Percentiles rank a stretch among this genome's conserved stretches.
Evolutionary conservation across 2,329 filamentous ascomycete genomes (phyloP).

Genomic region (Dothistroma septosporum): DNA sequence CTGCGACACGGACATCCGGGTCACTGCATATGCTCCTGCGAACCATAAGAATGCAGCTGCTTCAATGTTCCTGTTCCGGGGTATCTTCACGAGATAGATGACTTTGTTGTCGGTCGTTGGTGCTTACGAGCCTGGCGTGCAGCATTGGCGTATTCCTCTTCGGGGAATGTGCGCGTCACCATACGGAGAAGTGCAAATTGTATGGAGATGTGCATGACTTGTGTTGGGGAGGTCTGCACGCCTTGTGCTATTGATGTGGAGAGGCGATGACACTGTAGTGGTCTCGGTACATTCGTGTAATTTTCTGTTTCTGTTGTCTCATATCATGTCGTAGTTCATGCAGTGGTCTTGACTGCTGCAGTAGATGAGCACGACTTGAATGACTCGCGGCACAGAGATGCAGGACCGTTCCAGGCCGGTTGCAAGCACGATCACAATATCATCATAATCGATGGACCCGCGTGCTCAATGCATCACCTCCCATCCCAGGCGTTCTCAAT

Average conservation of each 20-base stretch:
- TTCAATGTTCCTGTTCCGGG: not conserved
- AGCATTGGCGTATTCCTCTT: not conserved
- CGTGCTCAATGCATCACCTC: not conserved
- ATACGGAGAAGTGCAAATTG: not conserved
- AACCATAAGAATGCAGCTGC: not conserved
- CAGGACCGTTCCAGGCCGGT: not conserved
- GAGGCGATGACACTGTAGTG: not conserved
- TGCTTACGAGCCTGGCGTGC: not conserved
- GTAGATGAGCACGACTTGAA: not conserved
- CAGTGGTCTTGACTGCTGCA: not conserved
- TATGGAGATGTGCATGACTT: not conserved
- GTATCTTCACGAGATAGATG: too few relatives aligned
- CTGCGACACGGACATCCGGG: not conserved
- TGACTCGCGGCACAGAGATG: not conserved
- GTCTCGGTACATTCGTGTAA: not conserved
- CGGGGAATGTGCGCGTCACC: not conserved
- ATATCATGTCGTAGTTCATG: not conserved
- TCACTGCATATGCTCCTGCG: not conserved
- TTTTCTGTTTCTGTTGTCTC: not conserved
- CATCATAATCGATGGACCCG: not conserved
- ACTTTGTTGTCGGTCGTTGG: not conserved
- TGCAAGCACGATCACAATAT: not conserved
- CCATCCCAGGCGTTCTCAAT: conserved; percentile 31
- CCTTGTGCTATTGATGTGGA: not conserved
- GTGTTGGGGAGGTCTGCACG: not conserved